Conservation (phyloP, 352 stramenopile genomes). For the Pythium phragmiticola region DNA sequence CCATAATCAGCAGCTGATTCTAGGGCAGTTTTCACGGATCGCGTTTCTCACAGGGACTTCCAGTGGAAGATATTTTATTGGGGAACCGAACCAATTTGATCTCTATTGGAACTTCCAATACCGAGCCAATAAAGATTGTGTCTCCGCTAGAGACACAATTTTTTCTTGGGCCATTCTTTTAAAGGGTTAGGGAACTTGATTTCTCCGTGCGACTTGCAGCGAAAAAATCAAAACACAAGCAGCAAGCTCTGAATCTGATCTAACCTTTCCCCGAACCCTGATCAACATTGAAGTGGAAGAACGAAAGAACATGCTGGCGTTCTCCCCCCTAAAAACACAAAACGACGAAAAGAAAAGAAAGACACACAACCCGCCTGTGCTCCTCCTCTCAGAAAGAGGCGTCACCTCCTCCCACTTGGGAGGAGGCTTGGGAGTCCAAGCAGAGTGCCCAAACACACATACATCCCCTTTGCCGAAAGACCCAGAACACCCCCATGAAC, state of each 20-base stretch:
- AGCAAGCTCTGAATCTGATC: constrained; percentile 3
- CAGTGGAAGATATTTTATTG: too few relatives aligned
- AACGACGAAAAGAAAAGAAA: background rate
- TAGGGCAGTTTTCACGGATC: too few relatives aligned
- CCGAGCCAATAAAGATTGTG: too few relatives aligned
- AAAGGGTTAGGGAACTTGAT: too few relatives aligned
- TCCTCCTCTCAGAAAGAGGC: constrained; percentile 4
- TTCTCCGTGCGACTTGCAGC: too few relatives aligned
- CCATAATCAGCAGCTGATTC: too few relatives aligned
- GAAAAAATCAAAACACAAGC: too few relatives aligned
- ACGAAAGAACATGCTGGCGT: constrained; percentile 2
- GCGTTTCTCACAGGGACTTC: too few relatives aligned
- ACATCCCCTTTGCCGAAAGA: background rate
- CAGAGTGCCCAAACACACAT: background rate
- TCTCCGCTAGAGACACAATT: too few relatives aligned
- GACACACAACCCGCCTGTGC: background rate
- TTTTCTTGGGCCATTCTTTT: too few relatives aligned
- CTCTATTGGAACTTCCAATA: too few relatives aligned
- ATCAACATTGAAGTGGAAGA: constrained; percentile 7
- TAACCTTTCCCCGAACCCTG: background rate
- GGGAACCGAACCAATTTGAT: too few relatives aligned
- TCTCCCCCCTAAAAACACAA: background rate
- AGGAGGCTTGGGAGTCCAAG: background rate
- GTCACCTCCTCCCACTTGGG: background rate
- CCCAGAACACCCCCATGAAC: background rate